phyloP scores from a whole-genome alignment of 2,329 filamentous ascomycete species.

The Aureobasidium pullulans region DNA sequence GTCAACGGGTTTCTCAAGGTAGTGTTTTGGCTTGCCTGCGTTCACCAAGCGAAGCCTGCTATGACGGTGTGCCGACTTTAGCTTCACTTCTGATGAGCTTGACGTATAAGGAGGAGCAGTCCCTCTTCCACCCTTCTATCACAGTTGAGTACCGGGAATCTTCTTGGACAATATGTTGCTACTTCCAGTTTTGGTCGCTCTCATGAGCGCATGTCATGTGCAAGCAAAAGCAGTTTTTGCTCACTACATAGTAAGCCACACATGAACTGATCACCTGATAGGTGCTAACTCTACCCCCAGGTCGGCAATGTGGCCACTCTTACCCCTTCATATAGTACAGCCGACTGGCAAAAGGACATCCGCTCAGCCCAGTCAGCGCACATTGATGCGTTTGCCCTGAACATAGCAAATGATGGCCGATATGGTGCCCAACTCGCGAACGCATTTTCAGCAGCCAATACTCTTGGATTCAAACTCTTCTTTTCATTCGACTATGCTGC shows the following conservation, averaged over 20 bases:
- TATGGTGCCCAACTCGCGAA: constrained; percentile 25
- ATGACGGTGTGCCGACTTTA: neutral
- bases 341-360: neutral
- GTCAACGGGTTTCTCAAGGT: neutral
- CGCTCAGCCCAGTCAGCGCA: neutral
- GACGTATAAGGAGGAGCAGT: neutral
- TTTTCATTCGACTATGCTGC: constrained; percentile 51
- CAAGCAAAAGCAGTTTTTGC: constrained; percentile 8
- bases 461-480: constrained; percentile 46
- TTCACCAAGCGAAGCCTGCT: neutral
- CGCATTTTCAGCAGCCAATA: constrained; percentile 33
- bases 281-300: neutral
- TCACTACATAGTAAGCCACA: neutral
- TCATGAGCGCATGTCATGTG: constrained; percentile 1
- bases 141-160: neutral
- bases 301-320: neutral
- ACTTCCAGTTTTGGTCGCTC: neutral
- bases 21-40: neutral
- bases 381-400: constrained; percentile 46
- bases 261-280: neutral
- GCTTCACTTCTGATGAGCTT: neutral
- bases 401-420: constrained; percentile 32
- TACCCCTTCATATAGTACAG: neutral
- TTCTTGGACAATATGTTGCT: neutral
- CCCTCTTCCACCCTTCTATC: neutral